These are phyloP conservation scores for Populus simonii DNA, from an alignment of 345 rosid genomes.

Conservation along the genomic window DNA sequence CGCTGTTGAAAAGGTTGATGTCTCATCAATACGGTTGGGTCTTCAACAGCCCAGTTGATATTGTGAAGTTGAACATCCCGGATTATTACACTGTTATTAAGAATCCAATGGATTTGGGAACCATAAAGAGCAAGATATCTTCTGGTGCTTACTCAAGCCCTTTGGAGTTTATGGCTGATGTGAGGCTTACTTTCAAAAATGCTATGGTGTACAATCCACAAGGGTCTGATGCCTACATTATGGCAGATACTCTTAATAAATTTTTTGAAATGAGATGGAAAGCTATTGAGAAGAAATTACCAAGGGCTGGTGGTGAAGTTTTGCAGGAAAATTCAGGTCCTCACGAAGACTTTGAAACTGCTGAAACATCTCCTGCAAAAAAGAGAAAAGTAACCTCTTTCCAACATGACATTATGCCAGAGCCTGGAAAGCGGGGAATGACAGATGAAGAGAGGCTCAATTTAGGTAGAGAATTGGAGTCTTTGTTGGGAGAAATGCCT, in stretches of 20 bases:
- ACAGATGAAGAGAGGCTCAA: constrained; percentile 16
- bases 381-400: constrained; percentile 15
- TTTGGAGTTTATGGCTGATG: constrained; percentile 44
- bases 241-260: constrained; percentile 40
- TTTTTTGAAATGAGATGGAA: constrained; percentile 36
- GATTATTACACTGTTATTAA: constrained; percentile 47
- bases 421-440: constrained; percentile 16
- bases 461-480: constrained; percentile 14
- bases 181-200: constrained; percentile 53
- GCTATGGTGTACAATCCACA: constrained; percentile 50
- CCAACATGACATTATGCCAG: constrained; percentile 11
- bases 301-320: background rate
- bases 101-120: constrained; percentile 60
- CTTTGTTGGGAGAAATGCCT: constrained; percentile 24
- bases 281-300: constrained; percentile 26
- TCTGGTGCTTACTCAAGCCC: constrained; percentile 30
- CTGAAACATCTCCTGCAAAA: constrained; percentile 14
- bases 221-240: constrained; percentile 37
- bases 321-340: background rate
- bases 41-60: constrained; percentile 49
- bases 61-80: constrained; percentile 23
- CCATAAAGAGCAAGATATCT: constrained; percentile 37
- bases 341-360: background rate
- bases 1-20: constrained; percentile 31
- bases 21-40: constrained; percentile 48